Evolutionary conservation across 1,284 basidiomycete genomes (phyloP), one percentile per base, ranked within the genome.

Genomic region (Cutaneotrichosporon cutaneum): DNA sequence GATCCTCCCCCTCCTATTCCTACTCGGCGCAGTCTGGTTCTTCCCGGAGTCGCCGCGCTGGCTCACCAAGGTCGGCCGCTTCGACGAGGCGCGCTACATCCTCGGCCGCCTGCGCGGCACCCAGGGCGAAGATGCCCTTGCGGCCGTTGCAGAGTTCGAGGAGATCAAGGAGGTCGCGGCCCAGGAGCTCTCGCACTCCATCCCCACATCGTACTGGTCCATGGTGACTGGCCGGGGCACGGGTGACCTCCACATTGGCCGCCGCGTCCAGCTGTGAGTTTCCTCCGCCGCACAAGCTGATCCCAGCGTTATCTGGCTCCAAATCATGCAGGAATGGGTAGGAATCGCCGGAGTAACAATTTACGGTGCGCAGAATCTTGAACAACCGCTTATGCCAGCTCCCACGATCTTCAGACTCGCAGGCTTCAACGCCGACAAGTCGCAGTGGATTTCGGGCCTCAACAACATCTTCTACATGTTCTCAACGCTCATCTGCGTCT

Each of bases 11-110:
- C 75, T 75, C 4, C 26, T 78, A n/a, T 56, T 73, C 54, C 68
- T 77, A 8, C 66, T 71, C 50, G 62, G 85, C 26, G 85, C 85
- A 3, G 70, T 77, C 59, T 74, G 70, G 62, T 56, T 73, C 59
- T 76, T 56, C 82, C 85, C 62, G 80, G 85, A 60, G 85, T 87
- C 77, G 74, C 88, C 72, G 83, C 86, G 52, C 82, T 82, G 71
- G 87, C 85, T 88, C 33, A 80, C 86, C 3, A 83, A 85, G 47
- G 48, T 69, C 32, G 73, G 70, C 6, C 69, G 73, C 51, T 63
- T 71, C 22, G 72, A 76, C 35, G 74, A 79, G 61, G 67, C 72
- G 4, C 68, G 69, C 30, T 72, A 74, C 54, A 75, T 81, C 56
- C 69, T 82, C 59, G 73, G 75, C 44, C 72, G 74, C 30, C 70